phyloP scores from a whole-genome alignment of 2,329 filamentous ascomycete species.

The Ambrosiella xylebori region DNA sequence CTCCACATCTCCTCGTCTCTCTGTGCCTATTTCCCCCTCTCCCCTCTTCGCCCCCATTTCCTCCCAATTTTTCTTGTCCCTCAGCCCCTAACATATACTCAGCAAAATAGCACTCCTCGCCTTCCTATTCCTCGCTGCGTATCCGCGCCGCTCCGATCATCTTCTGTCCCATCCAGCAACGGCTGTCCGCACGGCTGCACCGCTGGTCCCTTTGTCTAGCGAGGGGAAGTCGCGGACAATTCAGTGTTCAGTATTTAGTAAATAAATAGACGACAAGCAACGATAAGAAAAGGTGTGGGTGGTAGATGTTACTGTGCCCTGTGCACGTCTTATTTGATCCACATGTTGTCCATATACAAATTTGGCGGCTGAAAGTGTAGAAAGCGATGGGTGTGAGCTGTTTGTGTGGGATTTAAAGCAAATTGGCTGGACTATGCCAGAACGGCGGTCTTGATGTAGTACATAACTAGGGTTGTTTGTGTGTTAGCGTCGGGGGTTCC shows the following conservation, averaged over 20 bases:
- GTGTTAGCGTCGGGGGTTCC: no score
- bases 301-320: neutral
- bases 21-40: neutral
- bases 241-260: no score
- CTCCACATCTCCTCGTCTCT: neutral
- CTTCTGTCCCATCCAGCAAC: neutral
- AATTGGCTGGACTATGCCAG: neutral
- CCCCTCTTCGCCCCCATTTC: neutral
- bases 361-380: neutral
- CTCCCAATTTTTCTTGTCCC: no score
- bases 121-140: neutral
- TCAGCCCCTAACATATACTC: neutral
- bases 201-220: neutral
- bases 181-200: neutral
- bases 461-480: no score
- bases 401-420: neutral
- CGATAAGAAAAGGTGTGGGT: neutral
- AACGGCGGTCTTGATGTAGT: neutral
- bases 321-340: neutral
- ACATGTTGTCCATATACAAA: neutral
- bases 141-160: neutral
- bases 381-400: neutral
- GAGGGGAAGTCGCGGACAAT: neutral
- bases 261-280: neutral
- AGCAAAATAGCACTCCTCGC: neutral